A percentile compares a stretch with the other conserved stretches of the same genome.
Evolutionary conservation across 1,284 basidiomycete genomes (phyloP).

Genomic region (Phaffia rhodozyma): DNA sequence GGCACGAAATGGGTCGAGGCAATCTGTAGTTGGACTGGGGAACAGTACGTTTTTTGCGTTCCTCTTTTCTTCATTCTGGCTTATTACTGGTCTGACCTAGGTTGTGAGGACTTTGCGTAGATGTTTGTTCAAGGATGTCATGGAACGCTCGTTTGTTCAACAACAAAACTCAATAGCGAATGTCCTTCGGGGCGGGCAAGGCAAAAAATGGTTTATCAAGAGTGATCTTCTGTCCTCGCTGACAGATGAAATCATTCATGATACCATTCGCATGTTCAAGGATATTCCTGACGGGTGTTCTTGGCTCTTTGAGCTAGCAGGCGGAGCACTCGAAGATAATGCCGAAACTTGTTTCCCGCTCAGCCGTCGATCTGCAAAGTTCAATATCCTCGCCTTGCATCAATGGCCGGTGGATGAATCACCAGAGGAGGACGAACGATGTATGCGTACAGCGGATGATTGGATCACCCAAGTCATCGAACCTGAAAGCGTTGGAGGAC

Average conservation of each 20-base stretch:
- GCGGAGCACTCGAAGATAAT: constrained; percentile 62
- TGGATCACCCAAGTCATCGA: constrained; percentile 64
- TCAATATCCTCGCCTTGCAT: constrained; percentile 77
- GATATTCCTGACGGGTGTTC: constrained; percentile 75
- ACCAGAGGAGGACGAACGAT: constrained; percentile 55
- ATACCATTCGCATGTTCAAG: constrained; percentile 66
- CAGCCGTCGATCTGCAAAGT: constrained; percentile 60
- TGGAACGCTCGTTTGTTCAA: constrained; percentile 71
- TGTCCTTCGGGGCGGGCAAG: constrained; percentile 69
- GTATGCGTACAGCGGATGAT: constrained; percentile 67
- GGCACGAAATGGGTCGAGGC: constrained; percentile 68
- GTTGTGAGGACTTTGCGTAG: constrained; percentile 10
- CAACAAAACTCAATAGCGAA: constrained; percentile 86
- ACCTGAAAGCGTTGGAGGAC: constrained; percentile 58
- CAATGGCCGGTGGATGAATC: constrained; percentile 68
- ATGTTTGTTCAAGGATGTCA: constrained; percentile 73
- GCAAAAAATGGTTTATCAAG: constrained; percentile 79
- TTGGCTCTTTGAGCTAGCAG: constrained; percentile 80
- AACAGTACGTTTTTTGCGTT: constrained; percentile 18
- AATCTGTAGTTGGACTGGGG: constrained; percentile 69
- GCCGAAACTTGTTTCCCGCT: constrained; percentile 59
- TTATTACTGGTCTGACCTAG: constrained; percentile 38
- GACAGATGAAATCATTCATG: constrained; percentile 70
- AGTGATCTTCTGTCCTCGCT: constrained; percentile 59
- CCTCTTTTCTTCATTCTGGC: neutral